Base-by-base conservation (phyloP, 1,284 basidiomycete genomes). In the Marasmius sp. region DNA sequence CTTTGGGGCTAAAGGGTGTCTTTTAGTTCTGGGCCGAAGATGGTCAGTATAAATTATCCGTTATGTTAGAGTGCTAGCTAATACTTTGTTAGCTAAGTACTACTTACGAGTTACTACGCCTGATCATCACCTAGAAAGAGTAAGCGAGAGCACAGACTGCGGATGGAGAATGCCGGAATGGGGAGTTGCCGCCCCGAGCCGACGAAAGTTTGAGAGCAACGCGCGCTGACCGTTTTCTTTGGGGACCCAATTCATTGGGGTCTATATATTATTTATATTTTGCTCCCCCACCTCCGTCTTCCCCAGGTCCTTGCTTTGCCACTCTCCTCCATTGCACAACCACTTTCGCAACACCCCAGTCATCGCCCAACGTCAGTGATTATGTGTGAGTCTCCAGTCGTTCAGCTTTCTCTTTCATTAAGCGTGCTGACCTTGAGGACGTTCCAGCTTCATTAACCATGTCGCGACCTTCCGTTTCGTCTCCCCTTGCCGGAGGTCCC, bases 401-500 rank as follows among this genome's bases (percentile, higher is more conserved):
- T 58, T 37, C 27, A 43, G 12, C 33, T 39, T 51, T 58, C 33
- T 56, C 27, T 27, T 27, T 16, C 60, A 6, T 53, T 56, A 18
- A 18, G 38, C 41, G 36, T 47, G 22, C 56, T 66, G 18, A 63
- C 50, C 39, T 55, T 47, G 22, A 14, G 11, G 27, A 57, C 39
- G 43, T 57, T 14, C 49, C 62, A 67, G 63, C 66, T 55, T 59
- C 43, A 18, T 36, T 49, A 63, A 67, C 78, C 20, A 71, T 79
- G 61, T 75, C 79, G 27, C 76, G 80, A 63, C 82, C 84, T 53
- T 64, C 74, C 66, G 78, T 86, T 49, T 83, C 87, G 5, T 89
- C 88, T 4, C 87, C 88, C 0, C 80, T 91, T 57, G 86, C 87
- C 48, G 75, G 75, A 50, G 66, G 76, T 8, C 67, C 74, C 61